phyloP scores from a whole-genome alignment of 2,329 filamentous ascomycete genomes.

The Aspergillus jensenii region DNA sequence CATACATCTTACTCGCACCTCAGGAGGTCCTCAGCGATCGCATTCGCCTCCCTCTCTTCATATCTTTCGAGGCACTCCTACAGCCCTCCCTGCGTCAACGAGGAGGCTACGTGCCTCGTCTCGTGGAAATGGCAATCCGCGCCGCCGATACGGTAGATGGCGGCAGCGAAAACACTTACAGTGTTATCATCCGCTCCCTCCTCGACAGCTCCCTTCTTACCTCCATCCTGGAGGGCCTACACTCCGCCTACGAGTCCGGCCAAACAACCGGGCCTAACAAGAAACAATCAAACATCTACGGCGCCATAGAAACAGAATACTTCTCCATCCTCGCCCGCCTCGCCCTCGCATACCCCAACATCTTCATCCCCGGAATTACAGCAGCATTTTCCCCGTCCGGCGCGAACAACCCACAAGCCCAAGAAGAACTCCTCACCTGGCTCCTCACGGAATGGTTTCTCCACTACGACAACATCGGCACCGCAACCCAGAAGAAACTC shows the following conservation, averaged over 20 bases:
- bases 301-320: constrained; percentile 79
- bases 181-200: constrained; percentile 65
- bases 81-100: constrained; percentile 39
- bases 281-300: constrained; percentile 67
- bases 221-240: constrained; percentile 65
- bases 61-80: constrained; percentile 42
- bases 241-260: constrained; percentile 68
- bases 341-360: constrained; percentile 67
- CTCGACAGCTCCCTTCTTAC: constrained; percentile 62
- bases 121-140: constrained; percentile 66
- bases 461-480: constrained; percentile 50
- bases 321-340: constrained; percentile 79
- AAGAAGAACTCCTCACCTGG: constrained; percentile 42
- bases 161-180: constrained; percentile 54
- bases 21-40: constrained; percentile 43
- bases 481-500: constrained; percentile 48
- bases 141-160: constrained; percentile 64
- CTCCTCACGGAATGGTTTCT: constrained; percentile 49
- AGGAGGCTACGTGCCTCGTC: constrained; percentile 41
- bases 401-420: constrained; percentile 14
- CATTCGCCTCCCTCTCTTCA: constrained; percentile 37
- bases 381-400: constrained; percentile 23
- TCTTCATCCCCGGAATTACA: constrained; percentile 60
- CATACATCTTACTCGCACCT: constrained; percentile 67
- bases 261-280: constrained; percentile 80